These are phyloP conservation scores for Starmerella apis DNA, from an alignment of 805 yeast genomes.

Conservation along the genomic window DNA sequence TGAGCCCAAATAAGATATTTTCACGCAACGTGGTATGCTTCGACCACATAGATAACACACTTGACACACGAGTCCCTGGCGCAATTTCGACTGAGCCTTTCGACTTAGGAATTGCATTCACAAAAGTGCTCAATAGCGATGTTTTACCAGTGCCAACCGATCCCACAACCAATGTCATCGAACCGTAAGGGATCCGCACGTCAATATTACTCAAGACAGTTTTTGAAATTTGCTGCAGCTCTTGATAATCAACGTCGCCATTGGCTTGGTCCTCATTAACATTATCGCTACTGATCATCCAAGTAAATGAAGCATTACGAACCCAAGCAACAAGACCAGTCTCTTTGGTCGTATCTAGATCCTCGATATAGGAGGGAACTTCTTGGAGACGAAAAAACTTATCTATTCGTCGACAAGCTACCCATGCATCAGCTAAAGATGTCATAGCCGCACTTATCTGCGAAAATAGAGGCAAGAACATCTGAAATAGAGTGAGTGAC, in stretches of 20 bases:
- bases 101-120: conserved; percentile 55
- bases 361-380: conserved; percentile 28
- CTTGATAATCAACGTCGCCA: neutral
- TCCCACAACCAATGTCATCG: conserved; percentile 66
- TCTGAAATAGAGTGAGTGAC: conserved; percentile 18
- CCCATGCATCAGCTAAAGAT: conserved; percentile 34
- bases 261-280: neutral
- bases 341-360: neutral
- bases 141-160: conserved; percentile 73
- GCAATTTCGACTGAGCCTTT: conserved; percentile 42
- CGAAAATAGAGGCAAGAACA: conserved; percentile 13
- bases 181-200: conserved; percentile 48
- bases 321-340: neutral
- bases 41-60: conserved; percentile 13
- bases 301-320: conserved; percentile 12
- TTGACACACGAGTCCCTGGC: conserved; percentile 36
- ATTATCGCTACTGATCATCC: conserved; percentile 28
- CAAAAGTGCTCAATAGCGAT: conserved; percentile 56
- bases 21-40: conserved; percentile 12
- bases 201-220: conserved; percentile 37
- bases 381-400: conserved; percentile 32
- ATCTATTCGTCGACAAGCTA: conserved; percentile 24
- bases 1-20: conserved; percentile 17
- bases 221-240: neutral
- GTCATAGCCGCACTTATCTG: conserved; percentile 39